Base-by-base conservation (phyloP, 495 filamentous ascomycete species). In the Durotheca rogersii region DNA sequence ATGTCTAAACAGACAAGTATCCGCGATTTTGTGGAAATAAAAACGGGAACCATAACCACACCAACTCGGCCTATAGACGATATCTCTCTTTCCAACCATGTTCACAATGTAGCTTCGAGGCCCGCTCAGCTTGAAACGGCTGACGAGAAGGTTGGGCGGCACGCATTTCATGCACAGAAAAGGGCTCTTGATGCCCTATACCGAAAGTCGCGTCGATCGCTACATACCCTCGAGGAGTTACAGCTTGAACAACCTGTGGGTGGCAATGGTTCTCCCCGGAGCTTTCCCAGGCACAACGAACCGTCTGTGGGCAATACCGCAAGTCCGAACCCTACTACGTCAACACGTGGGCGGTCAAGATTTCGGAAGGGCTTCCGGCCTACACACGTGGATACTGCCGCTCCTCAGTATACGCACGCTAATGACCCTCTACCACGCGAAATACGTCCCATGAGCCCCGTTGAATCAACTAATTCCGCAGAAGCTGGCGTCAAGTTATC, bases 101-200 rank as follows among this genome's bases (percentile, higher is more conserved):
- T 35, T 19, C 44, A 49, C 34, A 51, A 56, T 19, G 16, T 23
- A 27, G 21, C 33, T 6, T 56, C 37, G 14, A 64, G 72, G 14
- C 74, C 73, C 21, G 78, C 76, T 3, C 78, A 81, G 42, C 56
- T 81, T 7, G 77, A 81, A 45, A 68, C 60, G n/a, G 64, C 60
- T 7, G 46, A 32, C 6, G 25, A 67, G 61, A 17, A 52, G 59
- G 37, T 52, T 29, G 48, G 47, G 19, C 41, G 57, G 33, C 21
- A 55, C 47, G 53, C 66, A 41, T 47, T 74, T 75, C 37, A 62
- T 25, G 50, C 61, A 4, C 66, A 70, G 29, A 81, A 79, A 47
- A 72, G 66, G 45, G 58, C 61, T 6, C 51, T 80, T 9, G 77
- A 80, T 64, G 66, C 68, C 54, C 67, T 72, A 54, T 81, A 66